Base-by-base conservation (phyloP, 441 rosid genomes). In the Adansonia grandidieri region DNA sequence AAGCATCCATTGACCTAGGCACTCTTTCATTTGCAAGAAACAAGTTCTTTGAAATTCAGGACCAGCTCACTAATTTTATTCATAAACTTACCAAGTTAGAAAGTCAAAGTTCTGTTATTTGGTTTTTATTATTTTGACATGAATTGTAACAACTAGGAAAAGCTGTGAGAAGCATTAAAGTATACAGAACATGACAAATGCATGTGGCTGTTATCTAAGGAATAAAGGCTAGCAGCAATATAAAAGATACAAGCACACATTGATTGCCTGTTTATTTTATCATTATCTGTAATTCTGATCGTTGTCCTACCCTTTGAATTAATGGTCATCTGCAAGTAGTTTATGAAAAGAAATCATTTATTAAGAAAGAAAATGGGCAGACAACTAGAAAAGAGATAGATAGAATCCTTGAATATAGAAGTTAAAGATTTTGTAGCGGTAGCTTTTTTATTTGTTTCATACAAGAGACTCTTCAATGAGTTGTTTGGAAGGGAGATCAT, bases 401-500 rank as follows among this genome's bases (percentile, higher is more conserved):
- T 24, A 24, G 28, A 50, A 51, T 51, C 8, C 9, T 15, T 5
- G 44, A 51, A 51, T 53, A 51, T n/a, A 47, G 74, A 28, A 71
- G 74, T 24, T 24, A 24, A 24, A 24, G 45, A 28, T 51, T 64
- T 42, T 17, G 51, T 66, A 66, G 51, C 71, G 28, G 28, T 24
- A 24, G 28, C 28, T 24, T 24, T n/a, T 66, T 66, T 42, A 66
- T 66, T 66, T 42, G 8, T 66, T 28, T 66, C 51, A 66, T 66
- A 66, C 24, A 44, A n/a, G 71, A 22, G 51, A 42, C 28, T 17
- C 19, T 66, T 42, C 71, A 42, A 63, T 66, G 24, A 42, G 48
- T 9, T 51, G 45, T 50, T 71, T 71, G 22, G n/a, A 50, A 20
- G 60, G 60, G 7, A 28, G 74, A 50, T 28, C 74, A 70, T 70